Conservation (phyloP, 2,329 filamentous ascomycete species). For the Diaporthe caulivora region DNA sequence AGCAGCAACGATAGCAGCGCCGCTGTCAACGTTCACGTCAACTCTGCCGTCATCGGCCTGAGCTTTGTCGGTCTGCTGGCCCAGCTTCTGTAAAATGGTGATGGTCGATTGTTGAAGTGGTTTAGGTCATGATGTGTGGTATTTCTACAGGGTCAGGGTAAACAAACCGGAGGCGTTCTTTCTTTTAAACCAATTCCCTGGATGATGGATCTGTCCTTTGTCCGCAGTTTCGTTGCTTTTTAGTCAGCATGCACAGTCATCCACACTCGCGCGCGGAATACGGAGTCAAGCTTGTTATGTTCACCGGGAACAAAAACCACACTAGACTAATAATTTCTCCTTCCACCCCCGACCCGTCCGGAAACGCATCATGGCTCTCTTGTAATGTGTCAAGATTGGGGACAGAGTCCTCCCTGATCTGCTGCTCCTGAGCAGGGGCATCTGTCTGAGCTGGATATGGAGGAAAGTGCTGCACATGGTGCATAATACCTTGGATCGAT, state of each 20-base stretch:
- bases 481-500: conserved; percentile 25
- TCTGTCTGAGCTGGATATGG: conserved; percentile 29
- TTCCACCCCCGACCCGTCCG: conserved; percentile 43
- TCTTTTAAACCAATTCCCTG: conserved; percentile 40
- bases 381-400: conserved; percentile 31
- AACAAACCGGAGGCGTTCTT: conserved; percentile 42
- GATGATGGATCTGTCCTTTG: conserved; percentile 40
- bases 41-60: conserved; percentile 61
- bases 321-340: conserved; percentile 60
- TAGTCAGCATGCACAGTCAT: conserved; percentile 39
- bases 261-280: conserved; percentile 39
- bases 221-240: conserved; percentile 38
- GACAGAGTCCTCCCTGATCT: conserved; percentile 17
- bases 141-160: conserved; percentile 40
- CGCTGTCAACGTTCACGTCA: conserved; percentile 61
- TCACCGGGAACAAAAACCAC: conserved; percentile 50
- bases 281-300: conserved; percentile 47
- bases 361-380: conserved; percentile 18
- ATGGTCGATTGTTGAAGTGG: conserved; percentile 33
- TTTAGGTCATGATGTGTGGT: conserved; percentile 37
- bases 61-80: conserved; percentile 61
- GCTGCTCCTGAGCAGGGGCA: conserved; percentile 3
- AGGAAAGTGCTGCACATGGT: conserved; percentile 18
- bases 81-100: conserved; percentile 62
- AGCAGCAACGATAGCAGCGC: conserved; percentile 44